These are phyloP conservation scores for Arachnopeziza araneosa DNA, from an alignment of 2,329 filamentous ascomycete species.

Conservation along the genomic window DNA sequence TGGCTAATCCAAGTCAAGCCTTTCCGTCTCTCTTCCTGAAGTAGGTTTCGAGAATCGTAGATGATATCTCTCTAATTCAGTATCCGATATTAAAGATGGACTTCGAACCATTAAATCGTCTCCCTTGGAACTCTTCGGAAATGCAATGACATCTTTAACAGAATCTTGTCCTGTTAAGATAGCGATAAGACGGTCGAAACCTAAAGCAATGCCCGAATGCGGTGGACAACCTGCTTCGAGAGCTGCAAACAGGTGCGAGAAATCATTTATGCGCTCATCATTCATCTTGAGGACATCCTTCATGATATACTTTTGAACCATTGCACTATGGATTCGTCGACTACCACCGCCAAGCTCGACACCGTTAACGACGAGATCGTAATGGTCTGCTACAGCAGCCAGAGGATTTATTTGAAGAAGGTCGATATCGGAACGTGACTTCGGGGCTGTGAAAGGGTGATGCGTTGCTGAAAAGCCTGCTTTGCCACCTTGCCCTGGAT, in stretches of 20 bases:
- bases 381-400: conserved; percentile 75
- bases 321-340: conserved; percentile 80
- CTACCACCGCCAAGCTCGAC: conserved; percentile 91
- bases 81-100: conserved; percentile 61
- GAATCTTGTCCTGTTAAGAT: conserved; percentile 71
- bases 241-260: conserved; percentile 78
- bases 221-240: conserved; percentile 84
- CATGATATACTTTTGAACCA: conserved; percentile 80
- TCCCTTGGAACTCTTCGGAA: conserved; percentile 88
- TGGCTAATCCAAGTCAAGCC: too few species aligned
- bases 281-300: conserved; percentile 64
- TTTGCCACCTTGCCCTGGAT: conserved; percentile 64
- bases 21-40: not conserved
- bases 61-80: conserved; percentile 30
- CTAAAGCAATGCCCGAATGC: conserved; percentile 87
- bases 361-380: conserved; percentile 93
- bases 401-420: conserved; percentile 68
- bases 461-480: conserved; percentile 84
- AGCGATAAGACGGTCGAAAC: conserved; percentile 82
- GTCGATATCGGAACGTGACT: conserved; percentile 65
- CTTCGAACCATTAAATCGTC: conserved; percentile 80
- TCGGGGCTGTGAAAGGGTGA: conserved; percentile 91
- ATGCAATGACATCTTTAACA: conserved; percentile 90
- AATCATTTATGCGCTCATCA: conserved; percentile 67
- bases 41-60: not conserved